These are phyloP conservation scores for Brassica nigra DNA, from an alignment of 345 rosid species.

Conservation along the genomic window DNA sequence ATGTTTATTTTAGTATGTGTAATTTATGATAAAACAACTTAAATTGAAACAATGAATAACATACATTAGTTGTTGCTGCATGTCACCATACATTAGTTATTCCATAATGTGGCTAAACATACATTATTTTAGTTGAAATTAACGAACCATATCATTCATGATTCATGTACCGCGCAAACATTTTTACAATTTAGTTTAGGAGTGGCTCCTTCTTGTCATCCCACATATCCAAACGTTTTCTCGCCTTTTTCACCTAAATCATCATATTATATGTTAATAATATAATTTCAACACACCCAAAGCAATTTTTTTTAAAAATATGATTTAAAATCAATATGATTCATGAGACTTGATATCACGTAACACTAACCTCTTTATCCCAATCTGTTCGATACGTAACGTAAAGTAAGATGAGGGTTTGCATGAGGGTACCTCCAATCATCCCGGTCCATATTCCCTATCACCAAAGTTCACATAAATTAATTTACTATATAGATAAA, in stretches of 20 bases:
- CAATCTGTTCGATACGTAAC: conserved; percentile 56
- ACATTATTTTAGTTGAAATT: not conserved
- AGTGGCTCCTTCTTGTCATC: conserved; percentile 52
- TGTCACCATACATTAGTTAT: not conserved
- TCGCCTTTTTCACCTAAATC: conserved; percentile 68
- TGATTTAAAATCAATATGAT: not conserved
- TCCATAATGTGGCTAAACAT: not conserved
- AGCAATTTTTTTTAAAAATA: not conserved
- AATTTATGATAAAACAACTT: too few species aligned
- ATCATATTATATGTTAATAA: not conserved
- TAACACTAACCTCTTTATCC: conserved; percentile 50
- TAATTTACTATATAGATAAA: not conserved
- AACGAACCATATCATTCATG: not conserved
- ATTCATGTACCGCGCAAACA: not conserved
- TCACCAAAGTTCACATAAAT: not conserved
- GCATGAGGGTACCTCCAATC: conserved; percentile 64
- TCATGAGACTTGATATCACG: not conserved
- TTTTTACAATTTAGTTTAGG: not conserved
- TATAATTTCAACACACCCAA: not conserved
- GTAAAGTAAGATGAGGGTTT: conserved; percentile 56
- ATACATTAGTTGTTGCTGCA: not conserved
- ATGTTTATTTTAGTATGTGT: too few species aligned
- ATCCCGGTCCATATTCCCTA: conserved; percentile 71
- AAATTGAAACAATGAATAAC: not conserved
- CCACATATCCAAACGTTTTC: conserved; percentile 63